A percentile compares a stretch with the other conserved stretches of the same genome.
Conservation (phyloP, 805 yeast genomes). For the Pichia pseudocactophila region DNA sequence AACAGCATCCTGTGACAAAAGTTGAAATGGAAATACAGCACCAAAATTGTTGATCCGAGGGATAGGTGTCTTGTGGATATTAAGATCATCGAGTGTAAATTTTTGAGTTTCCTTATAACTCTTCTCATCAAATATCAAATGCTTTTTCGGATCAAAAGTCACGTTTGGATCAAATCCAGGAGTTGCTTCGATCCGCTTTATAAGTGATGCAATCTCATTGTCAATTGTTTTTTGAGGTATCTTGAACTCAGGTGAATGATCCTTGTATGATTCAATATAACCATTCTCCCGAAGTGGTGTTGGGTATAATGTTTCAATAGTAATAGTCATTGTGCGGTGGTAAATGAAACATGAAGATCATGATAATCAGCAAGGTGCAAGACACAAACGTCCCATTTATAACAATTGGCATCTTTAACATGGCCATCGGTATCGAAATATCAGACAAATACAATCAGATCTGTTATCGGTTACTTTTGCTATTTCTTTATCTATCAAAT, state of each 20-base stretch:
- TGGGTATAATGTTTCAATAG: slow-evolving; percentile 14
- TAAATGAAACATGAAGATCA: too few relatives aligned
- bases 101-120: slow-evolving; percentile 29
- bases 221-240: slow-evolving; percentile 20
- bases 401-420: too few relatives aligned
- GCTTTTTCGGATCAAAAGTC: slow-evolving; percentile 30
- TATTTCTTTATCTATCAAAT: too few relatives aligned
- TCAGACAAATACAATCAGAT: too few relatives aligned
- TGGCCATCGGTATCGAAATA: too few relatives aligned
- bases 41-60: slow-evolving; percentile 28
- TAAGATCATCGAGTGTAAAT: slow-evolving; percentile 30
- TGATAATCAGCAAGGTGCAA: too few relatives aligned
- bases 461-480: too few relatives aligned
- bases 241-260: slow-evolving; percentile 15
- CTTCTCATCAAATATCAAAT: slow-evolving; percentile 30
- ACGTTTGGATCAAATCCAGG: slow-evolving; percentile 24
- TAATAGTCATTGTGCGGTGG: slow-evolving; percentile 16
- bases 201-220: slow-evolving; percentile 16
- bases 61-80: slow-evolving; percentile 26
- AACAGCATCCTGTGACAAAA: slow-evolving; percentile 50
- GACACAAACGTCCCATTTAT: background rate
- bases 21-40: slow-evolving; percentile 49
- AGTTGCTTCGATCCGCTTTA: slow-evolving; percentile 16
- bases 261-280: slow-evolving; percentile 12
- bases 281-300: slow-evolving; percentile 16